These are phyloP conservation scores for Apophysomyces trapeziformis DNA, from an alignment of 371 early-diverging fungal genomes.

Conservation along the genomic window DNA sequence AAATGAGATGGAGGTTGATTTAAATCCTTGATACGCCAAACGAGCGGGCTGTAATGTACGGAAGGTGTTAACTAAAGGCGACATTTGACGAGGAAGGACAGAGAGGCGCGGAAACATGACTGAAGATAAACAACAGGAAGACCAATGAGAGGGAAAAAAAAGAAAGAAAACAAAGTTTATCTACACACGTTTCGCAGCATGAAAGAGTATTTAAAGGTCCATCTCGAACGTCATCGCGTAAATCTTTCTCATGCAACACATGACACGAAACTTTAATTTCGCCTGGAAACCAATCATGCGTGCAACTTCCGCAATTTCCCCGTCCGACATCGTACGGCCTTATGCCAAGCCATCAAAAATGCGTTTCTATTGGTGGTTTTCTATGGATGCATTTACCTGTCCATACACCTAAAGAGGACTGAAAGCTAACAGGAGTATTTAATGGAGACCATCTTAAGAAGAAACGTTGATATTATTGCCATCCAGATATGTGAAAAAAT, in stretches of 20 bases:
- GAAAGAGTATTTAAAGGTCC: slow-evolving; percentile 1
- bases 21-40: not conserved
- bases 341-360: not conserved
- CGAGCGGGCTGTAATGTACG: slow-evolving; percentile 11
- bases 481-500: too few species aligned
- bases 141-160: slow-evolving; percentile 3
- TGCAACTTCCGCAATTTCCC: not conserved
- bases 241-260: slow-evolving; percentile 3
- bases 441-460: too few species aligned
- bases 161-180: too few species aligned
- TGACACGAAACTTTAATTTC: not conserved
- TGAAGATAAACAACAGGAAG: slow-evolving; percentile 4
- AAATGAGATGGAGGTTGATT: not conserved
- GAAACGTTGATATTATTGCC: too few species aligned
- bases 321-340: not conserved
- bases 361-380: not conserved
- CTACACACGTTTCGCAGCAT: slow-evolving; percentile 13
- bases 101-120: not conserved
- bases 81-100: not conserved
- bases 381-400: not conserved
- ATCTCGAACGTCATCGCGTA: not conserved
- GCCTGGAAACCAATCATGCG: not conserved
- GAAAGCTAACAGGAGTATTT: too few species aligned
- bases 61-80: not conserved
- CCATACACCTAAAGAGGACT: too few species aligned